Evolutionary conservation across 2,329 filamentous ascomycete species (phyloP).

Genomic region (Aspergillus calidoustus): DNA sequence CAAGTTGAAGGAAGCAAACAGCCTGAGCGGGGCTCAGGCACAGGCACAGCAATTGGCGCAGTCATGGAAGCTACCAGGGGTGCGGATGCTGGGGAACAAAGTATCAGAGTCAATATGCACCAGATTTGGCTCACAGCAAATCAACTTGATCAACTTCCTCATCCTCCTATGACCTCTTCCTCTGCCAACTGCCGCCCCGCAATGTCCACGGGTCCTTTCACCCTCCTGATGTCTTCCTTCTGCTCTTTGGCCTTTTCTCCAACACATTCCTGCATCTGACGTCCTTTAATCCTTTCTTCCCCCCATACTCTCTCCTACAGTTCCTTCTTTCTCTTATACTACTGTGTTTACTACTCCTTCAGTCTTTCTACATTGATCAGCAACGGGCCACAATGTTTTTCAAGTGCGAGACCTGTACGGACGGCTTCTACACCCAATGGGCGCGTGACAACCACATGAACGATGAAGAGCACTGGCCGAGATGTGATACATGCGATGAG

Average conservation of each 20-base stretch:
- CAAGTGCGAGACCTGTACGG: not conserved
- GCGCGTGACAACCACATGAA: not conserved
- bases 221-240: too few relatives aligned
- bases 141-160: too few relatives aligned
- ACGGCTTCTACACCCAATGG: not conserved
- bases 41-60: not conserved
- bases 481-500: conserved; percentile 21
- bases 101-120: not conserved
- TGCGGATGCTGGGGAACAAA: not conserved
- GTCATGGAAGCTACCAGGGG: not conserved
- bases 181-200: not conserved
- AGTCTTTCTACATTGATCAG: not conserved
- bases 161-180: too few relatives aligned
- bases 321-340: not conserved
- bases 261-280: too few relatives aligned
- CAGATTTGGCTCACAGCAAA: not conserved
- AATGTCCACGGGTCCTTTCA: not conserved
- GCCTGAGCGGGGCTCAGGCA: not conserved
- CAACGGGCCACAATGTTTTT: not conserved
- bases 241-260: too few relatives aligned
- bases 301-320: too few relatives aligned
- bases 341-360: not conserved
- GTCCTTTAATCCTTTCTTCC: too few relatives aligned
- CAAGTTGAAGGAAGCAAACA: not conserved
- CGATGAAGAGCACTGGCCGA: not conserved